Base-by-base conservation (phyloP, 2,329 filamentous ascomycete genomes). In the Cladophialophora chaetospira region DNA sequence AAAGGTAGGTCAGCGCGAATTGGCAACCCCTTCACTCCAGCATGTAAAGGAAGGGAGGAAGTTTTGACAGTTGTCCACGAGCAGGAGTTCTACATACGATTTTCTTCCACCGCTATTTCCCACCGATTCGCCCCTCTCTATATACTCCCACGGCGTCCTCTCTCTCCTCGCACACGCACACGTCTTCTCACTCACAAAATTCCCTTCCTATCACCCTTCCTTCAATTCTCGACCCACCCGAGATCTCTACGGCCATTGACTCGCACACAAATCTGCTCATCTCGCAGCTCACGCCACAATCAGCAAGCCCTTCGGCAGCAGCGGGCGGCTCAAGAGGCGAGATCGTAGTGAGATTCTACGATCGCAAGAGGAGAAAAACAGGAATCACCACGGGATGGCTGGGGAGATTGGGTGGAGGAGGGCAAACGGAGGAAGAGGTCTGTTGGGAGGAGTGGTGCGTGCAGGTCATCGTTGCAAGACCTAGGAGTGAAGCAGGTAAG, bases 51-150 rank as follows among this genome's bases (percentile, higher is more conserved):
- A 15, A 15, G n/a, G 21, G 36, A 48, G 11, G 8, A 5, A 23
- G 15, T 17, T 21, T 26, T 47, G 15, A 31, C 44, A 31, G 9
- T 15, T 23, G n/a, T 23, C 15, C 3, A 40, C 19, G 19, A 38
- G 19, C 68, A 96, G 93, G 89, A 63, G 89, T 97, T 71, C 83
- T 97, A 47, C 92, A 97, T 73, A 95, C 92, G 48, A 97, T 97
- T 73, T 99, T 97, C 84, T 97, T 97, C 82, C 92, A 97, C 78
- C 88, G 94, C 69, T 96, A 93, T 83, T 97, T 97, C 79, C 91
- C 91, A 55, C 87, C 90, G 57, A 83, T 97, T 66, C 79, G 84
- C 38, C 93, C 94, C 4, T 83, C 85, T 62, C 91, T 90, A 62
- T 87, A 91, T 75, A 63, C 59, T 10, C 64, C 64, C 2, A 59